Percentiles rank a stretch among this genome's conserved stretches.
Evolutionary conservation across 2,329 filamentous ascomycete species (phyloP).

Genomic region (Ceratocystis albifundus): DNA sequence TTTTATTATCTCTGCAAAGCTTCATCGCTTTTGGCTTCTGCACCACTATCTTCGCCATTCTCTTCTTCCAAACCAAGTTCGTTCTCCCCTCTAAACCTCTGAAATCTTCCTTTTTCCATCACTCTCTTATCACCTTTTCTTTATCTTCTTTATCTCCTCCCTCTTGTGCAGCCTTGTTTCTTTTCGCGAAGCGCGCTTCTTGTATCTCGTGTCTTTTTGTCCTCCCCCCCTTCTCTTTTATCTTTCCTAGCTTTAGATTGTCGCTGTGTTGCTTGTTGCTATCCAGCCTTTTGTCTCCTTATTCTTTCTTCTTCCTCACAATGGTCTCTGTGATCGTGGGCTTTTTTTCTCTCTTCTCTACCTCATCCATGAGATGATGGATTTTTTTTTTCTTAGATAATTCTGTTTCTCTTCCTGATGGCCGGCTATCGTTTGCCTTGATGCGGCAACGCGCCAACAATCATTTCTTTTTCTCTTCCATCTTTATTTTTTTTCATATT

Average conservation of each 20-base stretch:
- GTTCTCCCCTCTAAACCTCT: conserved; percentile 18
- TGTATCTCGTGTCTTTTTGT: conserved; percentile 14
- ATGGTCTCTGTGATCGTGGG: not conserved
- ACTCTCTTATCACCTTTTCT: conserved; percentile 13
- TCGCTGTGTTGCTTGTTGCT: conserved; percentile 3
- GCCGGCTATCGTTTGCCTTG: conserved; percentile 14
- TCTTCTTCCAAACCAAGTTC: conserved; percentile 20
- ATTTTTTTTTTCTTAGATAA: conserved; percentile 4
- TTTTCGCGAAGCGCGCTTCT: not conserved
- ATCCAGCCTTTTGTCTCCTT: not conserved
- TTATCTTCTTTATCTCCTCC: conserved; percentile 1
- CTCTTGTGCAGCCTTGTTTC: conserved; percentile 16
- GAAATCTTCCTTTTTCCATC: conserved; percentile 11
- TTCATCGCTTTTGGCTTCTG: not conserved
- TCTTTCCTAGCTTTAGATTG: conserved; percentile 18
- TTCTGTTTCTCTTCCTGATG: conserved; percentile 8
- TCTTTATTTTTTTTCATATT: conserved; percentile 20
- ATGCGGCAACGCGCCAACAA: not conserved
- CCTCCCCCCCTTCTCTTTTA: conserved; percentile 23
- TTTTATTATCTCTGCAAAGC: not conserved
- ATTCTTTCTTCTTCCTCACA: conserved; percentile 15
- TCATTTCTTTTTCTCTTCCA: conserved; percentile 21
- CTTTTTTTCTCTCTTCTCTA: conserved; percentile 14
- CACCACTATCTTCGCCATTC: conserved; percentile 5
- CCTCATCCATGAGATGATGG: conserved; percentile 14